Percentiles rank a stretch among this genome's conserved stretches.
Evolutionary conservation across 2,329 filamentous ascomycete species (phyloP).

Genomic region (Fusarium sp.): DNA sequence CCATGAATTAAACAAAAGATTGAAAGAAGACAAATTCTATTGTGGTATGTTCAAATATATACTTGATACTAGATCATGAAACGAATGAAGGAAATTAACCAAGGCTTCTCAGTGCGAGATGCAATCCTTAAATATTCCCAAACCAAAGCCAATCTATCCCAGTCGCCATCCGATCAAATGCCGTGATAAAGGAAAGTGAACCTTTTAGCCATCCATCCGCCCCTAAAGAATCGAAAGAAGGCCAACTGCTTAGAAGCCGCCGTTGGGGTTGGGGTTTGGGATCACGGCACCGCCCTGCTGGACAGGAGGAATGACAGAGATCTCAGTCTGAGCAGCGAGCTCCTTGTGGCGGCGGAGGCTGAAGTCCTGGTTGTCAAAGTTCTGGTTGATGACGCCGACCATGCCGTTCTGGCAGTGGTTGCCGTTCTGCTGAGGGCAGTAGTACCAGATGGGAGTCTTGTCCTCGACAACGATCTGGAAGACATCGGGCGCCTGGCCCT

Average conservation of each 20-base stretch:
- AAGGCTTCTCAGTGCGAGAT: constrained; percentile 11
- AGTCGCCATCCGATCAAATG: constrained; percentile 3
- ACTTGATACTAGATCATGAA: constrained; percentile 6
- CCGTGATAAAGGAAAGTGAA: background rate
- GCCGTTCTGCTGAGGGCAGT: constrained; percentile 56
- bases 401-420: constrained; percentile 63
- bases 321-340: constrained; percentile 49
- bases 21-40: background rate
- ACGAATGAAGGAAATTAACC: constrained; percentile 10
- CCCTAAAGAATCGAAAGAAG: background rate
- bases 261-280: constrained; percentile 56
- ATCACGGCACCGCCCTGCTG: constrained; percentile 53
- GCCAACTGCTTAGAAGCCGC: constrained; percentile 49
- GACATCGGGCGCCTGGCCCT: constrained; percentile 54
- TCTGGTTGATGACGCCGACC: constrained; percentile 63
- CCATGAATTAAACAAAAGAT: background rate
- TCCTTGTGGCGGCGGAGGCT: constrained; percentile 54
- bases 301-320: constrained; percentile 47
- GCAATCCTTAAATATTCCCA: background rate
- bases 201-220: background rate
- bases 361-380: constrained; percentile 52
- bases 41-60: constrained; percentile 6
- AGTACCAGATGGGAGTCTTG: constrained; percentile 58
- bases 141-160: background rate
- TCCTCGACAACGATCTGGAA: constrained; percentile 60